Evolutionary conservation across 306 rosid genomes (phyloP), one percentile per base, ranked within the genome.

Genomic region (Morella rubra): DNA sequence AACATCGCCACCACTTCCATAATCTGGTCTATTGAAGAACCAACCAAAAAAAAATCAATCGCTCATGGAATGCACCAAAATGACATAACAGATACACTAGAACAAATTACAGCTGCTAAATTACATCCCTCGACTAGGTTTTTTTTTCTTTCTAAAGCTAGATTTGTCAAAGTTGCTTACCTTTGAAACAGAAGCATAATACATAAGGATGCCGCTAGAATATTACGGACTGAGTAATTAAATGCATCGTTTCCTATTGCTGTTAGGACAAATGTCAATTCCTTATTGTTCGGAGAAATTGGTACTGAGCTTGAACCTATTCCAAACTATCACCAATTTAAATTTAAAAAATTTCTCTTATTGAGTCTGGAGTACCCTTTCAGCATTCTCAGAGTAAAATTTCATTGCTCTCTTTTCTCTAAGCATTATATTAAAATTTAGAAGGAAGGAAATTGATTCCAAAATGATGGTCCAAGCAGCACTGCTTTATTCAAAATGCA

Each of bases 21-120:
- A 42, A 5, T 73, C 80, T 53, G 96, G 96, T 73, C 98, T 93
- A 89, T 44, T 44, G 69, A 82, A 69, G 40, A 18, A 42, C 6
- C 14, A 53, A 74, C 4, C 15, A 37, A 16, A 19, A 7, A 7
- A 20, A 19, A 15, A 42, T 54, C 11, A 54, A 0, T 15, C 8
- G 12, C 62, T 12, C 44, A 37, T 40, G 2, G 12, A 56, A 56
- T 56, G 62, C 37, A 56, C 19, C 15, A 20, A 61, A 61, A 40
- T 32, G 68, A 32, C 45, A 32, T 13, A 27, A 32, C 2, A 61
- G 19, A 13, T 27, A 8, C n/a, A 13, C 7, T 9, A 37, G 22
- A 61, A 32, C n/a, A 61, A 61, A 61, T 15, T 6, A 61, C 4
- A 27, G 8, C 14, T 61, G 42, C 20, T 27, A 60, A 27, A 16